Percentiles rank a stretch among this genome's conserved stretches.
phyloP scores from a whole-genome alignment of 2,329 filamentous ascomycete species.

The Colletotrichum musae region DNA sequence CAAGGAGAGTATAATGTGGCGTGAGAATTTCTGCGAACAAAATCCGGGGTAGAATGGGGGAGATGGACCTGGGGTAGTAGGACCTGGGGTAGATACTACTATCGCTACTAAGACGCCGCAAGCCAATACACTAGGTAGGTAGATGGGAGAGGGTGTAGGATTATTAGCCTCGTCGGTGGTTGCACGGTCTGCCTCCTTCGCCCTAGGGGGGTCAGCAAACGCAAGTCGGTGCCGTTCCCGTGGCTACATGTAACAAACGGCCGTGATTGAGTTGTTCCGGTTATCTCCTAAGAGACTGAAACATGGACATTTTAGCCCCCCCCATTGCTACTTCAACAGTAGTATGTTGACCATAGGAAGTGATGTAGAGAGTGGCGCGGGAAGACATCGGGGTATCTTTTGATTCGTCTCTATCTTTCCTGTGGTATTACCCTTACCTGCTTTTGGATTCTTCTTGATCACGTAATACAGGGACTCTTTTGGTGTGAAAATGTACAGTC shows the following conservation, averaged over 20 bases:
- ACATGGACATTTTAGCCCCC: too few relatives aligned
- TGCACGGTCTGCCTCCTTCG: not conserved
- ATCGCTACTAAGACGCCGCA: too few relatives aligned
- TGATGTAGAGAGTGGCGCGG: too few relatives aligned
- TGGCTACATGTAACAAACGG: not conserved
- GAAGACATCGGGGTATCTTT: too few relatives aligned
- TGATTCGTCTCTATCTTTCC: too few relatives aligned
- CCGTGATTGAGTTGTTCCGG: not conserved
- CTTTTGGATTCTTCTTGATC: too few relatives aligned
- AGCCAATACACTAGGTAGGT: not conserved
- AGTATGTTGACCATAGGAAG: too few relatives aligned
- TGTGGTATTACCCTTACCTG: too few relatives aligned
- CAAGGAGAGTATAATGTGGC: not conserved
- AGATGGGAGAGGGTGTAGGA: not conserved
- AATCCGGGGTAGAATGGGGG: constrained; percentile 2
- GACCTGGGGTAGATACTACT: constrained; percentile 3
- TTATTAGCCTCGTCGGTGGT: not conserved
- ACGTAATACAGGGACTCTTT: too few relatives aligned
- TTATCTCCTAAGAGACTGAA: not conserved
- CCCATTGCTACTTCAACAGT: too few relatives aligned
- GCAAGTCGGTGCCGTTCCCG: not conserved
- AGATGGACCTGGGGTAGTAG: not conserved
- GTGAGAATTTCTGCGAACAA: constrained; percentile 1
- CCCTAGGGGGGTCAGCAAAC: not conserved
- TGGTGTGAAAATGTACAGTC: too few relatives aligned